Base-by-base conservation (phyloP, 192 early-diverging fungal species). In the Chytriomyces confervae region DNA sequence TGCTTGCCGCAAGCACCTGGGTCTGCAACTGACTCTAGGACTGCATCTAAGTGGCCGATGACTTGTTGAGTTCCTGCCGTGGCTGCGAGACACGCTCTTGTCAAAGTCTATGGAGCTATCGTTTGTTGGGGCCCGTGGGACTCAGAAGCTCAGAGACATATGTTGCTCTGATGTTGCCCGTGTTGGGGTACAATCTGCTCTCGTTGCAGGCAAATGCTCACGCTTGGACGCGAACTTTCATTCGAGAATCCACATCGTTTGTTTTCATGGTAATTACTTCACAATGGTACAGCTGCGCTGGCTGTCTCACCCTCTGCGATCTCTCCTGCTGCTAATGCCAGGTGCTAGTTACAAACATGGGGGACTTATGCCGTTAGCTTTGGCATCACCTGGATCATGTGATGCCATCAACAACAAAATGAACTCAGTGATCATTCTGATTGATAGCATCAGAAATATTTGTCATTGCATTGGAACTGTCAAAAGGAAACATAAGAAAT, bases 81-180 rank as follows among this genome's bases (percentile, higher is more conserved):
- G 77, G 3, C 7, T 53, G 16, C 77, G 13, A 0, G 16, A 27
- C 24, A 78, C 77, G 61, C 29, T 47, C 61, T 72, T 72, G 66
- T 78, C 77, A 44, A 23, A 20, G 16, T 29, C 66, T 8, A 77
- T 7, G 9, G 62, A 46, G 45, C 68, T 51, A 45, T 77, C 76
- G 8, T 24, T 62, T 7, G 24, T 20, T 9, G 18, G 1, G 13
- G 47, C 50, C n/a, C 66, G 65, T 44, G 6, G 57, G 72, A 7
- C 5, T n/a, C 2, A 73, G 72, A 7, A 73, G 16, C 10, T 0
- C 24, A 24, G 13, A n/a, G 11, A 65, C 63, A 36, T 1, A 0
- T 65, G 36, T 65, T n/a, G 24, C 63, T 65, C 20, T 11, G 24
- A 36, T 9, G 63, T 36, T 36, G 36, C 0, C 10, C 11, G 6